Evolutionary conservation across 306 rosid species (phyloP).

Genomic region (Trifolium fragiferum): DNA sequence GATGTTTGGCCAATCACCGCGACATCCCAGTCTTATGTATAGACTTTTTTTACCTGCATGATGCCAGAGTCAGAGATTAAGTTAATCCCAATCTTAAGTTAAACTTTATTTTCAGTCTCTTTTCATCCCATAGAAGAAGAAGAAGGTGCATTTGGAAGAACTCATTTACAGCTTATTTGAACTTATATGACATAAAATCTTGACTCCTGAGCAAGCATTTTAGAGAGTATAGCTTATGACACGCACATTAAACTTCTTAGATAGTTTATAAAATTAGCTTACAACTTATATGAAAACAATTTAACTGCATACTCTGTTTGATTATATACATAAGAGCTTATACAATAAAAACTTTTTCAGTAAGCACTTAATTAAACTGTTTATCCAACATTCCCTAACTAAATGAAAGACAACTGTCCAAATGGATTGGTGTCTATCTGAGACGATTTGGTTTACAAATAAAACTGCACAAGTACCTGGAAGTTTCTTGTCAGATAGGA

Average conservation of each 20-base stretch:
- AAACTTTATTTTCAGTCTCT: neutral
- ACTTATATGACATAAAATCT: neutral
- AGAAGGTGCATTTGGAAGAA: neutral
- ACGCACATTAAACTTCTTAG: neutral
- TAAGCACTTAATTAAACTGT: neutral
- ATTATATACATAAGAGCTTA: neutral
- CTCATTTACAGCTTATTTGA: neutral
- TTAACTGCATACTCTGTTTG: neutral
- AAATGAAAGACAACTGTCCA: neutral
- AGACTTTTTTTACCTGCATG: slow-evolving; percentile 80
- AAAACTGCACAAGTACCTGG: slow-evolving; percentile 60
- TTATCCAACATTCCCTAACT: neutral
- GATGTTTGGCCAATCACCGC: slow-evolving; percentile 97
- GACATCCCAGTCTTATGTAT: slow-evolving; percentile 89
- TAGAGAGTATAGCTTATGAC: neutral
- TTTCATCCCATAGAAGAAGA: neutral
- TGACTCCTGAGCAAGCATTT: neutral
- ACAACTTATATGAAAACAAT: neutral
- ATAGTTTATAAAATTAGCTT: neutral
- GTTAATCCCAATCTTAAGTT: neutral
- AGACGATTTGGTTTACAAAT: slow-evolving; percentile 26
- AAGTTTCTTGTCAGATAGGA: slow-evolving; percentile 80
- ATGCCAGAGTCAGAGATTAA: slow-evolving; percentile 4
- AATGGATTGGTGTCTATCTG: neutral
- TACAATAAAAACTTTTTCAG: neutral